Evolutionary conservation across 495 filamentous ascomycete genomes (phyloP).

Genomic region (Aspergillus leporis): DNA sequence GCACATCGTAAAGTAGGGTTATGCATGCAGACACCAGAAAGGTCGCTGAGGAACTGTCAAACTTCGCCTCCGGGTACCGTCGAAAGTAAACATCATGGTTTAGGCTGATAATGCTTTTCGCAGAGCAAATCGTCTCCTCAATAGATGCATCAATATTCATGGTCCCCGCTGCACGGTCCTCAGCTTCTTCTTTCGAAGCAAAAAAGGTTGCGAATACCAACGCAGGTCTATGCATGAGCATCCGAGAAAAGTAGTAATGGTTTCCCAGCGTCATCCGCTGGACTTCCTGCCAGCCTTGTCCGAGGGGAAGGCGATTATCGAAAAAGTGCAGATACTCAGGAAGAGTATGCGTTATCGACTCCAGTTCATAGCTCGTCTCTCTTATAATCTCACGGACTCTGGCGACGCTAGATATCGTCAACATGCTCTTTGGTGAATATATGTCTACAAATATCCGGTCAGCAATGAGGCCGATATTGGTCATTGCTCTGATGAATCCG

Average conservation of each 20-base stretch:
- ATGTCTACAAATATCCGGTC: too few species aligned
- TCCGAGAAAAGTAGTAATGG: background rate
- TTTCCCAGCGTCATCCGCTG: conserved; percentile 1
- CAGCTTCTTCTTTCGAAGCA: background rate
- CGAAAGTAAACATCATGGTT: conserved; percentile 2
- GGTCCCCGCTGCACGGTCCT: background rate
- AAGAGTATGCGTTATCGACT: background rate
- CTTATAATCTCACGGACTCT: too few species aligned
- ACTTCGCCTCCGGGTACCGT: background rate
- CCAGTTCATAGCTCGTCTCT: too few species aligned
- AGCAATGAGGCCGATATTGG: background rate
- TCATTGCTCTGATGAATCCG: background rate
- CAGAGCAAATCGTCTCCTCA: background rate
- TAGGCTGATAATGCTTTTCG: background rate
- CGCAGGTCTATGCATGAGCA: background rate
- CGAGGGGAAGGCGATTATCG: background rate
- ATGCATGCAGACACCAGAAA: background rate
- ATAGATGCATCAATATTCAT: background rate
- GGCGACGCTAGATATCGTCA: too few species aligned
- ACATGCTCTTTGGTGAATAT: too few species aligned
- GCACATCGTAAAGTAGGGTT: conserved; percentile 5
- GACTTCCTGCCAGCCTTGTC: background rate
- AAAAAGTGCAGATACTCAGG: conserved; percentile 1
- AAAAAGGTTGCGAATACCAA: background rate
- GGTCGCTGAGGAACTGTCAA: background rate